A percentile compares a stretch with the other conserved stretches of the same genome.
Conservation (phyloP, 208 protist species). For the Crithidia expoeki region DNA sequence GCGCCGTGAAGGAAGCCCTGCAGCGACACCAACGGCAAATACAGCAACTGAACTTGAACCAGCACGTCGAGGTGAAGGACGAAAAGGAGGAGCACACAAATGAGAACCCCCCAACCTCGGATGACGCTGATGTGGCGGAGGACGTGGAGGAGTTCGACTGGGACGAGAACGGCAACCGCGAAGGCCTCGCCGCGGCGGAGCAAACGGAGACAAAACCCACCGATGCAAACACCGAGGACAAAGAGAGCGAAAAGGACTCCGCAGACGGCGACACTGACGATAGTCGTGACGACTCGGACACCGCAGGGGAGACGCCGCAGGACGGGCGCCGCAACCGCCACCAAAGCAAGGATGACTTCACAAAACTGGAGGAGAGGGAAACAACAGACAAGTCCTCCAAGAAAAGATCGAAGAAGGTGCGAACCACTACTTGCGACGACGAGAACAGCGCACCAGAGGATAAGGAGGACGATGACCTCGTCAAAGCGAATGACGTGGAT, state of each 20-base stretch:
- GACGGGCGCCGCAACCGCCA: constrained; percentile 45
- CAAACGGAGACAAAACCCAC: constrained; percentile 37
- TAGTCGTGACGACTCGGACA: constrained; percentile 35
- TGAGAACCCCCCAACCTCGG: constrained; percentile 44
- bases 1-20: constrained; percentile 87
- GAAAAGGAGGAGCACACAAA: constrained; percentile 47
- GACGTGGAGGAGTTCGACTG: constrained; percentile 64
- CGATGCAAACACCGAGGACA: constrained; percentile 22
- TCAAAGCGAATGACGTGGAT: constrained; percentile 31
- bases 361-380: constrained; percentile 52
- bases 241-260: constrained; percentile 23
- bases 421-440: constrained; percentile 27
- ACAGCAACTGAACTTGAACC: constrained; percentile 85
- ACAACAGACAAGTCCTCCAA: constrained; percentile 45
- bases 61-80: constrained; percentile 76
- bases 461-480: constrained; percentile 39
- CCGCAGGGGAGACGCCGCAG: constrained; percentile 39
- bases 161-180: constrained; percentile 69
- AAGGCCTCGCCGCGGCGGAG: constrained; percentile 45
- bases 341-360: constrained; percentile 41
- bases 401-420: constrained; percentile 46
- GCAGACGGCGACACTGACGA: constrained; percentile 20
- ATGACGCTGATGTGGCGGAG: constrained; percentile 38
- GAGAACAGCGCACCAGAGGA: constrained; percentile 33
- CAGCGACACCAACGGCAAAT: constrained; percentile 77